Conservation (phyloP, 257 asterid genomes). For the Thymus quinquecostatus region DNA sequence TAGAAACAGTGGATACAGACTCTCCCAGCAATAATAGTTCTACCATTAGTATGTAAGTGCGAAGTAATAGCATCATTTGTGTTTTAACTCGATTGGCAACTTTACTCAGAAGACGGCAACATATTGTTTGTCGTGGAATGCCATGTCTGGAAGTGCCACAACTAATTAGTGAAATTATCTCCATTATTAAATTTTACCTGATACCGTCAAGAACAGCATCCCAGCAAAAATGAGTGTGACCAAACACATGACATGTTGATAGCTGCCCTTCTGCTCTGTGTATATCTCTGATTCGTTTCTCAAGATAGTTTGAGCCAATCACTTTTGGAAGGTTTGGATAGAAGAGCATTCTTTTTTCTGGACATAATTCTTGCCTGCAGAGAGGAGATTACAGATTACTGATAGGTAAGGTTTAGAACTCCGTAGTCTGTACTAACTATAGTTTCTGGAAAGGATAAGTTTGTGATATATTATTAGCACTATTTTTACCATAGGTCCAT, state of each 20-base stretch:
- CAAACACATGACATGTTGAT: conserved; percentile 78
- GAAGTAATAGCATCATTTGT: background rate
- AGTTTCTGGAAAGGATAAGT: background rate
- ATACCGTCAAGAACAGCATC: conserved; percentile 75
- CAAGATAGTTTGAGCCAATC: conserved; percentile 80
- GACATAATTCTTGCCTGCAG: conserved; percentile 88
- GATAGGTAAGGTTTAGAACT: conserved; percentile 13
- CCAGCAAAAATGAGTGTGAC: conserved; percentile 95
- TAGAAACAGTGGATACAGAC: background rate
- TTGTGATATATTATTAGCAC: background rate
- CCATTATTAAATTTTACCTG: conserved; percentile 49
- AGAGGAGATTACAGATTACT: conserved; percentile 16
- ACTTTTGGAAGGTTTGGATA: conserved; percentile 90
- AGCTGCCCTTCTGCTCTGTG: conserved; percentile 54
- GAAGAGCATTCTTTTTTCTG: conserved; percentile 96
- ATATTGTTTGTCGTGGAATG: background rate
- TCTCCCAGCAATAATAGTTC: background rate
- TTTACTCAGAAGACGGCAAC: conserved; percentile 14
- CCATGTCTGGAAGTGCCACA: conserved; percentile 8
- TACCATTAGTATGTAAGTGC: background rate
- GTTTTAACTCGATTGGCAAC: background rate
- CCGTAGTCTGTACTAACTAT: conserved; percentile 1
- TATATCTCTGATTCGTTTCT: conserved; percentile 69
- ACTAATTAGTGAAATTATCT: background rate
- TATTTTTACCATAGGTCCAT: background rate